Conservation (phyloP, 352 stramenopile genomes). For the Phytophthora nicotianae region DNA sequence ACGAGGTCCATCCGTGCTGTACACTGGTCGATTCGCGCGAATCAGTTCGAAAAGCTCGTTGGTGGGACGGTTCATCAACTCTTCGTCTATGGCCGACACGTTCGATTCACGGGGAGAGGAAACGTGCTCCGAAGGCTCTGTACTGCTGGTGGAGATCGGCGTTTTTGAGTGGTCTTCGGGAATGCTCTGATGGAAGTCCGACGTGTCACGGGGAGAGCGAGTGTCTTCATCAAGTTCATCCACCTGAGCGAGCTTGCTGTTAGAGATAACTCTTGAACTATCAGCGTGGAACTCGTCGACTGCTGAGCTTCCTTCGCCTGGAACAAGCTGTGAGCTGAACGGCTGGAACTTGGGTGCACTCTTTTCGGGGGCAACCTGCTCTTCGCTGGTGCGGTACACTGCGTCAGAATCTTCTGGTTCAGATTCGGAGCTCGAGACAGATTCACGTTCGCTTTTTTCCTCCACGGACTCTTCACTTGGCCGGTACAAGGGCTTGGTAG, state of each 20-base stretch:
- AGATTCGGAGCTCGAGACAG: slow-evolving; percentile 15
- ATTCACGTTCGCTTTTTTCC: slow-evolving; percentile 13
- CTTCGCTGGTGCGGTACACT: slow-evolving; percentile 14
- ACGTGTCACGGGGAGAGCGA: slow-evolving; percentile 19
- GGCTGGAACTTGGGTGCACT: slow-evolving; percentile 21
- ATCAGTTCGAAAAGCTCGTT: slow-evolving; percentile 54
- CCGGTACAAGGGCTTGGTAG: slow-evolving; percentile 1
- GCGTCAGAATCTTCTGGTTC: slow-evolving; percentile 18
- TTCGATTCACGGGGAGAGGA: slow-evolving; percentile 29
- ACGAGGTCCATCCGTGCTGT: slow-evolving; percentile 12
- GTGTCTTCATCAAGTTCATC: slow-evolving; percentile 29
- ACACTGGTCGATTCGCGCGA: slow-evolving; percentile 36
- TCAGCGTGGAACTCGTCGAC: slow-evolving; percentile 39
- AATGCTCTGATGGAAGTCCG: slow-evolving; percentile 18
- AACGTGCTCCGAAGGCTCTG: slow-evolving; percentile 28
- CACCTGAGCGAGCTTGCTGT: slow-evolving; percentile 24
- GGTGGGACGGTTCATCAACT: slow-evolving; percentile 55
- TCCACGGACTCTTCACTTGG: slow-evolving; percentile 17
- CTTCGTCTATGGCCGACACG: slow-evolving; percentile 46
- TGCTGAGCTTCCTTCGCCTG: slow-evolving; percentile 20
- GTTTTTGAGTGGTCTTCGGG: slow-evolving; percentile 26
- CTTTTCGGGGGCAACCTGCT: slow-evolving; percentile 14
- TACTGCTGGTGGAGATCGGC: slow-evolving; percentile 30
- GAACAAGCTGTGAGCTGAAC: slow-evolving; percentile 31
- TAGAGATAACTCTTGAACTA: slow-evolving; percentile 10